Conservation (phyloP, 305 asterid species). For the Fraxinus baroniana region DNA sequence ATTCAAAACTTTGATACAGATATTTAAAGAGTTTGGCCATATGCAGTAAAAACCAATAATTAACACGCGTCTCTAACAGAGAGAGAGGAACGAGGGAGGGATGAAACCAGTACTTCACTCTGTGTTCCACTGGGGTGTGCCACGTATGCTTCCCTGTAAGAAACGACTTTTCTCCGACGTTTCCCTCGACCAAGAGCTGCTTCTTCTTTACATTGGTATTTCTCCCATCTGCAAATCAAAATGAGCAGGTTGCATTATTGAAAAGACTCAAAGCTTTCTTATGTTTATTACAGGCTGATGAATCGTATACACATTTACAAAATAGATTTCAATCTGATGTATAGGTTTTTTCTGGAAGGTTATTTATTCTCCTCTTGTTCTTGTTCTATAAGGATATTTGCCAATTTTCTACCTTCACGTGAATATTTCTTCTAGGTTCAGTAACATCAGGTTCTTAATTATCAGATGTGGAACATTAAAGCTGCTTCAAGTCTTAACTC, state of each 20-base stretch:
- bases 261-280: not conserved
- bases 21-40: not conserved
- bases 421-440: not conserved
- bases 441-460: slow-evolving; percentile 5
- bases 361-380: not conserved
- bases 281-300: not conserved
- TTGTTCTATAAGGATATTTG: not conserved
- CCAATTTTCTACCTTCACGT: not conserved
- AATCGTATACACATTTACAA: not conserved
- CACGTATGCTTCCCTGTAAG: slow-evolving; percentile 85
- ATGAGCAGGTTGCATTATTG: not conserved
- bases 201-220: slow-evolving; percentile 80
- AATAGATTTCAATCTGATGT: not conserved
- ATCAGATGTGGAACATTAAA: slow-evolving; percentile 12
- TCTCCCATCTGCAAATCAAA: slow-evolving; percentile 77
- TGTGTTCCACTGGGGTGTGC: slow-evolving; percentile 54
- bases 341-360: not conserved
- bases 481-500: slow-evolving; percentile 25
- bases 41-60: slow-evolving; percentile 2
- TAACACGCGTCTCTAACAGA: not conserved
- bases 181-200: slow-evolving; percentile 98
- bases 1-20: not conserved
- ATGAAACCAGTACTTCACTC: slow-evolving; percentile 50
- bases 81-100: slow-evolving; percentile 2
- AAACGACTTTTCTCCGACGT: slow-evolving; percentile 87